Evolutionary conservation across 2,329 filamentous ascomycete species (phyloP).

Genomic region (Nectriaceae sp.): DNA sequence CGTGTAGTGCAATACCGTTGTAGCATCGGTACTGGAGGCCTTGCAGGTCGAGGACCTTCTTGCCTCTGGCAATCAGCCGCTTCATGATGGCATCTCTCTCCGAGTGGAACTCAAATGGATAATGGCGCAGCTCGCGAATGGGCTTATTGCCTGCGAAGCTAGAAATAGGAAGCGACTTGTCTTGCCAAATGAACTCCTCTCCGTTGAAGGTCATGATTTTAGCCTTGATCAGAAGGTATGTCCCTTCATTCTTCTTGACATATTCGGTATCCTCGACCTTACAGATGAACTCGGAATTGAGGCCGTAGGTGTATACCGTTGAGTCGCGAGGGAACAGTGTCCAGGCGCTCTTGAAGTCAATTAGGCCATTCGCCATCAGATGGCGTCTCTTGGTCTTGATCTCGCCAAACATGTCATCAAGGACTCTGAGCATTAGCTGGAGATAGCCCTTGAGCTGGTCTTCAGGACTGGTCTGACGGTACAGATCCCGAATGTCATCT

Average conservation of each 20-base stretch:
- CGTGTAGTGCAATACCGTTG: constrained; percentile 40
- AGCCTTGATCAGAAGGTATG: constrained; percentile 28
- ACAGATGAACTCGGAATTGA: constrained; percentile 44
- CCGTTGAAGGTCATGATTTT: constrained; percentile 43
- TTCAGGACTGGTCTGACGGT: constrained; percentile 25
- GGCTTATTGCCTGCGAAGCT: constrained; percentile 43
- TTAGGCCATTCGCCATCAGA: constrained; percentile 39
- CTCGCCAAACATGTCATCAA: constrained; percentile 47
- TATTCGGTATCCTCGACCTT: constrained; percentile 40
- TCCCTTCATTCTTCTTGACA: constrained; percentile 7
- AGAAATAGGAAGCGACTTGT: constrained; percentile 31
- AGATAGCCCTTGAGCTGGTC: constrained; percentile 38
- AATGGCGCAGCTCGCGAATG: constrained; percentile 40
- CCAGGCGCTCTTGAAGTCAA: constrained; percentile 46
- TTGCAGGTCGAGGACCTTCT: constrained; percentile 43
- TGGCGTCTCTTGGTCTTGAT: constrained; percentile 37
- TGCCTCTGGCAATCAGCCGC: constrained; percentile 37
- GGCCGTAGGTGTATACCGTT: constrained; percentile 39
- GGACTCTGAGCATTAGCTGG: constrained; percentile 40
- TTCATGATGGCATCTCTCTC: constrained; percentile 31
- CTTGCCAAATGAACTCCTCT: constrained; percentile 43
- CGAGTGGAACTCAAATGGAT: constrained; percentile 37
- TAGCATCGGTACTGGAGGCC: constrained; percentile 44
- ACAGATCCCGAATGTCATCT: constrained; percentile 40
- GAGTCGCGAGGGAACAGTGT: constrained; percentile 44